Evolutionary conservation across 73 alveolate species (phyloP), one percentile per base, ranked within the genome.

Genomic region (Paramecium sonneborni): DNA sequence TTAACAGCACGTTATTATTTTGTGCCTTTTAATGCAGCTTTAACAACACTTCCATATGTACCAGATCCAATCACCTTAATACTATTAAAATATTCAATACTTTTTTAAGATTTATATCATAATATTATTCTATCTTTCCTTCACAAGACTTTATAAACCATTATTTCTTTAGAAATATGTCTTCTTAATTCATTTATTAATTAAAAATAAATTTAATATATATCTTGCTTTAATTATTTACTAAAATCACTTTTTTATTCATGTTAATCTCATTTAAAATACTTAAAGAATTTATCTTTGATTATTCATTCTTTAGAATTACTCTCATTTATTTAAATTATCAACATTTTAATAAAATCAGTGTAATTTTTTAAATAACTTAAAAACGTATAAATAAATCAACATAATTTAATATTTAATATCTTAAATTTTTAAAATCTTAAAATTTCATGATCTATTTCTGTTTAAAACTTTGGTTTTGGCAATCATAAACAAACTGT

Each of bases 41-140:
- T 93, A 57, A 93, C 96, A 41, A 97, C 99, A 57, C 97, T 97
- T 10, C 99, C 99, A 95, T 91, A 96, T 18, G 98, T 95, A 1
- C 99, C 99, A 34, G 95, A 95, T 28, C 99, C 99, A 6, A 97
- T 93, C 26, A 95, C 96, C 93, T 89, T 23, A 57, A 28, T n/a
- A 8, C n/a, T 55, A 9, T 7, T 26, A 20, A 11, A 14, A 18
- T 12, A 38, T n/a, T n/a, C 2, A 39, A 30, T 86, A 86, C 93
- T 52, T 82, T 88, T 37, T 88, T 88, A 6, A 69, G 38, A 41
- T 76, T 69, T 52, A 76, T 69, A n/a, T 88, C 94, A 72, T 88
- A 88, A 70, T 28, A 88, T 21, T 88, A 39, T 24, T 88, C 94
- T 12, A 88, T 88, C 84, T 72, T 88, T 23, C 94, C 94, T 38